Conservation (phyloP, 2,329 filamentous ascomycete species). For the Pseudogymnoascus sp. region DNA sequence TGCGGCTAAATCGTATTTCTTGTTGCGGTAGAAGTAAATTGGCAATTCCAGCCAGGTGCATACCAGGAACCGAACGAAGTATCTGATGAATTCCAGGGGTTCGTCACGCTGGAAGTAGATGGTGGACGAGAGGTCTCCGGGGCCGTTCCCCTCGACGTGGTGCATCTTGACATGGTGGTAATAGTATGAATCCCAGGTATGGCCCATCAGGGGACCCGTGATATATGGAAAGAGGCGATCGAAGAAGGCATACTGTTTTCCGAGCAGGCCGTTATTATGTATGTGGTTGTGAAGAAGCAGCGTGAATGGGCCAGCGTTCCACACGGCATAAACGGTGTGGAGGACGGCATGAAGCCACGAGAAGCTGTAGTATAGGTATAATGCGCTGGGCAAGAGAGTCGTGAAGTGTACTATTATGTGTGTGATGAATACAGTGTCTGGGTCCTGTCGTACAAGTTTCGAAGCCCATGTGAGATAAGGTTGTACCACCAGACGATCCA, state of each 20-base stretch:
- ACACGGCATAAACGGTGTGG: constrained; percentile 59
- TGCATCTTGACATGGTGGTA: constrained; percentile 85
- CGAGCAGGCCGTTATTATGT: constrained; percentile 64
- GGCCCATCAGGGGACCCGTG: constrained; percentile 68
- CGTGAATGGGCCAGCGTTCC: constrained; percentile 67
- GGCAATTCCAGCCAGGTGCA: constrained; percentile 70
- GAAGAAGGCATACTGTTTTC: constrained; percentile 45
- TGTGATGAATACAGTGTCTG: constrained; percentile 72
- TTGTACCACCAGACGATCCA: constrained; percentile 45
- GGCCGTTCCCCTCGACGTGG: constrained; percentile 74
- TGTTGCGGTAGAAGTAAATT: constrained; percentile 61
- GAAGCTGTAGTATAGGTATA: constrained; percentile 59
- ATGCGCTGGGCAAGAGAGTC: constrained; percentile 62
- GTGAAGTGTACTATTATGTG: constrained; percentile 66
- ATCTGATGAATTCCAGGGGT: constrained; percentile 58
- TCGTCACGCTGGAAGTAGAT: constrained; percentile 70
- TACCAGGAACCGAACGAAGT: constrained; percentile 66
- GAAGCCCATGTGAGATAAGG: constrained; percentile 53
- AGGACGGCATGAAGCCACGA: constrained; percentile 58
- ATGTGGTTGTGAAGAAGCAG: constrained; percentile 83
- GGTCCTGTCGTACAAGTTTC: constrained; percentile 53
- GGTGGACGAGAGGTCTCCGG: constrained; percentile 67
- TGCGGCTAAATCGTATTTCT: constrained; percentile 46
- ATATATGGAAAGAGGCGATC: constrained; percentile 67
- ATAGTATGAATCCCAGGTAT: constrained; percentile 80